Base-by-base conservation (phyloP, 1,139 yeast species). In the Komagataea norvegica region DNA sequence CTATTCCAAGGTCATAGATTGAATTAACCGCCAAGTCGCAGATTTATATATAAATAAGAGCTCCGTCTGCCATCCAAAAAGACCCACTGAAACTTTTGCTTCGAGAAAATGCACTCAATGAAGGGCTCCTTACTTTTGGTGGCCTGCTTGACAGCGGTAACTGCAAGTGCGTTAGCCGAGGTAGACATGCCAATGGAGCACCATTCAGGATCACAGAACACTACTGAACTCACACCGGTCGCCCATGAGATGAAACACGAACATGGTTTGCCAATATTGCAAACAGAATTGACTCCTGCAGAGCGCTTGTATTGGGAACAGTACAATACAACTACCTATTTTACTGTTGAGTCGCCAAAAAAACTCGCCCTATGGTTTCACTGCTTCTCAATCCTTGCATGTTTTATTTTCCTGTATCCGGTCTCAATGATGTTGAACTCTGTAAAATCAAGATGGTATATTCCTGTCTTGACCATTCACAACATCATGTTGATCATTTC, bases 281-380 rank as follows among this genome's bases (percentile, higher is more conserved):
- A 84, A 35, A 83, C 86, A 1, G 54, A 74, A 21, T 65, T 88
- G 34, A 70, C 78, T 27, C 84, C 91, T 1, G 82, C 77, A 38
- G 96, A 88, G 59, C 65, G 77, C 39, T 59, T 70, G 19, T 88
- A 71, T 59, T 89, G 97, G 97, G 80, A 79, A 40, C 59, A 61
- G 26, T 89, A 87, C 61, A 77, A 84, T 53, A 77, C 94, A n/a
- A 81, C 93, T 6, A 82, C 87, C 11, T 88, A 73, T 58, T 75
- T 86, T 60, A 77, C 73, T 10, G 62, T 76, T n/a, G 73, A 71
- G 1, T 55, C 71, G 1, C 59, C 67, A 5, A 72, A 72, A 47
- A 71, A 74, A 43, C 45, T 67, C n/a, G 71, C 79, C 3, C 63
- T 89, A 33, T 65, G 68, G 50, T 53, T 69, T 33, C 97, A 89